Evolutionary conservation across 805 yeast species (phyloP).

Genomic region (Pichia paraexigua): DNA sequence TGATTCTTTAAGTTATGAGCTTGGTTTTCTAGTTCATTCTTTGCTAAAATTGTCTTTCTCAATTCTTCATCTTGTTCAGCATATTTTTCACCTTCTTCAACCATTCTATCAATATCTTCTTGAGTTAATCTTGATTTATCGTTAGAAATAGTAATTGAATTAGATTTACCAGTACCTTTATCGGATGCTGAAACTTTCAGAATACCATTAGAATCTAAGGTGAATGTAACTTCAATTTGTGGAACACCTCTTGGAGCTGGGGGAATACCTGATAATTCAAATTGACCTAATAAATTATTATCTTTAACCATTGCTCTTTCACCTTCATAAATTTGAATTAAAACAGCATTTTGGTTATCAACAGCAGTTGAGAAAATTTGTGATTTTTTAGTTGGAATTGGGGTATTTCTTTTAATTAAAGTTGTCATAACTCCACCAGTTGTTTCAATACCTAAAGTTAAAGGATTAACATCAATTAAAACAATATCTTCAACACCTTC

Average conservation of each 20-base stretch:
- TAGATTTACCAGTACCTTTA: constrained; percentile 89
- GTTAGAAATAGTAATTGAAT: constrained; percentile 84
- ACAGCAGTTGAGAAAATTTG: constrained; percentile 95
- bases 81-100: constrained; percentile 90
- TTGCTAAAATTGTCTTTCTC: constrained; percentile 79
- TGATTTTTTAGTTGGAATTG: constrained; percentile 91
- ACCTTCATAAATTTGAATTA: constrained; percentile 93
- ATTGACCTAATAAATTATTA: constrained; percentile 82
- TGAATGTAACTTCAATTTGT: constrained; percentile 85
- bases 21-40: constrained; percentile 82
- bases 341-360: constrained; percentile 92
- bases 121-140: constrained; percentile 91
- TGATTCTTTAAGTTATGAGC: constrained; percentile 77
- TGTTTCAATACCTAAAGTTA: constrained; percentile 93
- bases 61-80: constrained; percentile 86
- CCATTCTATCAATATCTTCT: constrained; percentile 96
- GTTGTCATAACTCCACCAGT: constrained; percentile 98
- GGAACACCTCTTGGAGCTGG: constrained; percentile 92
- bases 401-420: constrained; percentile 88
- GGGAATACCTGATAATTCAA: constrained; percentile 79
- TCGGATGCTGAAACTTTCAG: constrained; percentile 82
- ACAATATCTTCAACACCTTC: constrained; percentile 87
- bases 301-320: constrained; percentile 93
- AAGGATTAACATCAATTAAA: constrained; percentile 86
- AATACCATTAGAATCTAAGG: constrained; percentile 80